phyloP scores from a whole-genome alignment of 805 yeast genomes.

The Tetrapisispora pingtungensis region DNA sequence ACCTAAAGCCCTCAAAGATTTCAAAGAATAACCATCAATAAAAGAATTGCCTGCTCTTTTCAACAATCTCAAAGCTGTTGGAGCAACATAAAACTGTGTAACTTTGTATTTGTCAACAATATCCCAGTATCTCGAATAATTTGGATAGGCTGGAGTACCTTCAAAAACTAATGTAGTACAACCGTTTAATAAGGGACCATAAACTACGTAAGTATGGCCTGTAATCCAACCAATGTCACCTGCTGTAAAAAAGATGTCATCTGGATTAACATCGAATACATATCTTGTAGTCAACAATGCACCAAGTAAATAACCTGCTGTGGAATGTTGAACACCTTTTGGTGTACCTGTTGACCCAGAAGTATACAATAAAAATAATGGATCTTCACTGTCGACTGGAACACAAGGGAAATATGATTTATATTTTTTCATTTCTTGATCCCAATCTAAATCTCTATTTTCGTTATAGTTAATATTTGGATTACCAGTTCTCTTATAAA shows the following conservation, averaged over 20 bases:
- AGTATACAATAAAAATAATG: conserved; percentile 69
- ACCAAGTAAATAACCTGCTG: conserved; percentile 70
- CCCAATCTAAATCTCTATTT: conserved; percentile 67
- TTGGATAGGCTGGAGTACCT: conserved; percentile 83
- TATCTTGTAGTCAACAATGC: conserved; percentile 67
- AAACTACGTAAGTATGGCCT: conserved; percentile 75
- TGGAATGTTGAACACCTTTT: conserved; percentile 74
- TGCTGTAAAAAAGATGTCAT: conserved; percentile 72
- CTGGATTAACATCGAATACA: conserved; percentile 63
- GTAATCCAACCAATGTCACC: conserved; percentile 92
- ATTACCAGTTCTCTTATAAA: conserved; percentile 64
- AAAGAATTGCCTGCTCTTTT: conserved; percentile 63
- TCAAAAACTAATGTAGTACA: conserved; percentile 73
- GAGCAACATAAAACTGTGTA: conserved; percentile 76
- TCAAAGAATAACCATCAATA: conserved; percentile 51
- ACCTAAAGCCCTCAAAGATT: conserved; percentile 59
- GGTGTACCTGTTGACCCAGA: conserved; percentile 87
- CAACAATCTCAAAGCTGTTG: conserved; percentile 69
- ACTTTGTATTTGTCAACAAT: conserved; percentile 62
- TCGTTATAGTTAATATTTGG: conserved; percentile 36
- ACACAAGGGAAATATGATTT: conserved; percentile 64
- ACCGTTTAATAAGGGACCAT: conserved; percentile 71
- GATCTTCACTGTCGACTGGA: conserved; percentile 71
- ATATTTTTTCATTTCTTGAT: conserved; percentile 55
- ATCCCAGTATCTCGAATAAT: conserved; percentile 71